These are phyloP conservation scores for Cicer bijugum DNA, from an alignment of 306 rosid genomes.

Conservation along the genomic window DNA sequence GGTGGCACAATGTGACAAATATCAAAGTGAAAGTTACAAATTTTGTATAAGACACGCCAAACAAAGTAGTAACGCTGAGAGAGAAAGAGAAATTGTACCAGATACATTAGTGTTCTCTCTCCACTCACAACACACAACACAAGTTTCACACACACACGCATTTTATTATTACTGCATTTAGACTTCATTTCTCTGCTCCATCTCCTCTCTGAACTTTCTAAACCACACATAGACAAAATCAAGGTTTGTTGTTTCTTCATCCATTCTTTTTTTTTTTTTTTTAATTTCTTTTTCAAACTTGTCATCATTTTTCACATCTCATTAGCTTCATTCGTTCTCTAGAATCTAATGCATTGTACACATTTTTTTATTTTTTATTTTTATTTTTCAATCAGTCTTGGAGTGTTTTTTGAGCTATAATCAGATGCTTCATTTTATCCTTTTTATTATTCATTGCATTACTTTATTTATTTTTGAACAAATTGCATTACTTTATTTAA, in stretches of 20 bases:
- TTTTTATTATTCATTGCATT: conserved; percentile 7
- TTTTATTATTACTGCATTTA: conserved; percentile 52
- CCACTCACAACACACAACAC: conserved; percentile 34
- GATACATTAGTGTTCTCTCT: conserved; percentile 45
- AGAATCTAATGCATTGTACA: neutral
- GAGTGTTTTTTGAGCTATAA: neutral
- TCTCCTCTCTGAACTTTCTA: conserved; percentile 50
- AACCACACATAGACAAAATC: conserved; percentile 38
- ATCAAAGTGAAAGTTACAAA: conserved; percentile 43
- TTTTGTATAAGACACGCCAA: conserved; percentile 54
- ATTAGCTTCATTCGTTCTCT: neutral
- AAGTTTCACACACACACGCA: conserved; percentile 52
- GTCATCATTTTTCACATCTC: neutral
- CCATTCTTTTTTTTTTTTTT: neutral
- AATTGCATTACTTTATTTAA: no score
- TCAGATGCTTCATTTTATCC: conserved; percentile 6
- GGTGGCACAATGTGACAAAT: neutral
- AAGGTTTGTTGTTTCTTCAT: conserved; percentile 49
- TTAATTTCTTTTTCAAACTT: neutral
- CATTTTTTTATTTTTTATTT: neutral
- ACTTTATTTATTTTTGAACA: neutral
- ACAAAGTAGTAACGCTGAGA: conserved; percentile 42
- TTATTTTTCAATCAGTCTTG: neutral
- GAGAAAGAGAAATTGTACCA: conserved; percentile 37
- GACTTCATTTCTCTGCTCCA: conserved; percentile 35